Base-by-base conservation (phyloP, 2,329 filamentous ascomycete species). In the Nemania sp. region DNA sequence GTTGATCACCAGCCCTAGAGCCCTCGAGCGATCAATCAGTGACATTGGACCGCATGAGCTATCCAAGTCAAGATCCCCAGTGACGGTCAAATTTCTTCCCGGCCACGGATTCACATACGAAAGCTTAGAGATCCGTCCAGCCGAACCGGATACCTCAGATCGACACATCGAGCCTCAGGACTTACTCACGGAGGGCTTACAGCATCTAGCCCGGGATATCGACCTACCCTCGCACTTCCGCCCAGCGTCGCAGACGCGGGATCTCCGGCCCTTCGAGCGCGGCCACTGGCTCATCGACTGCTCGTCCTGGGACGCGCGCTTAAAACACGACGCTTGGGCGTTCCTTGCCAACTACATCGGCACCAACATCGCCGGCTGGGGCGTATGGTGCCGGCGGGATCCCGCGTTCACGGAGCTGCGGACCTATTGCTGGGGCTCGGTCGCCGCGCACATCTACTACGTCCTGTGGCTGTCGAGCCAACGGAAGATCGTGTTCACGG, bases 371-470 rank as follows among this genome's bases (percentile, higher is more conserved):
- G 80, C 81, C 0, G 88, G 88, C 3, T 91, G 88, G 87, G 84
- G 85, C 3, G 77, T 88, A 1, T 84, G 81, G 74, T 84, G 82
- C 60, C 70, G 67, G 12, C 73, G 82, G 22, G 74, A 77, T 42
- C 63, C 64, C 20, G 66, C 62, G 3, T 78, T 74, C 61, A 70
- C 66, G 9, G 73, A 76, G 52, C 69, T 95, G 2, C 80, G 84
- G 28, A 69, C 93, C 1, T 94, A 89, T 67, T 90, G 89, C 65
- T 96, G 89, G 86, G 91, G 89, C 0, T 81, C 86, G 57, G 74
- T 90, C 0, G 82, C 83, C 0, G 80, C 83, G 49, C 86, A 95
- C 64, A 78, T 90, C 28, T 96, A 91, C 68, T 71, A 94, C 3
- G 69, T 92, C 33, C 70, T 96, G 0, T 93, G 89, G 66, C 72